Base-by-base conservation (phyloP, 2,329 filamentous ascomycete species). In the Aspergillus amoenus region DNA sequence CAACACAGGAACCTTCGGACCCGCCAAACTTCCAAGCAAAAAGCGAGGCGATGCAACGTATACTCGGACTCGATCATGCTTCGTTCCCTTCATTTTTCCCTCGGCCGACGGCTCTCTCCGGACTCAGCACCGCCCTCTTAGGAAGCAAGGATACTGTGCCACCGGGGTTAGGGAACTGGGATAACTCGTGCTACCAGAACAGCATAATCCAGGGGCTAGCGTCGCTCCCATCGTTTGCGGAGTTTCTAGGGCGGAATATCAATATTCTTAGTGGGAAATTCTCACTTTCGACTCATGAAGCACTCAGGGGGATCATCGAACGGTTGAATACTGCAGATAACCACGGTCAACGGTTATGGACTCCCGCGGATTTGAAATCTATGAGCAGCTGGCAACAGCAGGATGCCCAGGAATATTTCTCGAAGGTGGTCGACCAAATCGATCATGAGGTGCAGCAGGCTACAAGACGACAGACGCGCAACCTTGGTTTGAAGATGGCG, bases 161-260 rank as follows among this genome's bases (percentile, higher is more conserved):
- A 4, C 73, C 79, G 5, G 94, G 94, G 0, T 78, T 97, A 52
- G 91, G 91, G 9, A 99, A 99, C 72, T 88, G 87, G 78, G 91
- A 96, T 77, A 96, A 97, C 71, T 96, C 92, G 1, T 97, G 94
- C 78, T 99, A 96, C 73, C 94, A 97, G 74, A 99, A 99, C 74
- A 97, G 93, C 70, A 88, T 97, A 18, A 85, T 99, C 11, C 92
- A 96, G 72, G 87, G 88, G 6, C 79, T 97, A 42, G 87, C 93
- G 1, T 88, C 93, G 4, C 79, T 97, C 30, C 82, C 83, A 17
- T 83, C 88, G 4, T 78, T 97, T 30, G 82, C 84, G 24, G 77
- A 77, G 3, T 94, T 91, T 67, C 81, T 96, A 7, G 78, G 63
- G n/a, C 64, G 63, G 24, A 78, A 77, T 58, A 61, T 77, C 17